Evolutionary conservation across 768 basidiomycete species (phyloP), one percentile per base, ranked within the genome.

Genomic region (Psilocybe cyanescens): DNA sequence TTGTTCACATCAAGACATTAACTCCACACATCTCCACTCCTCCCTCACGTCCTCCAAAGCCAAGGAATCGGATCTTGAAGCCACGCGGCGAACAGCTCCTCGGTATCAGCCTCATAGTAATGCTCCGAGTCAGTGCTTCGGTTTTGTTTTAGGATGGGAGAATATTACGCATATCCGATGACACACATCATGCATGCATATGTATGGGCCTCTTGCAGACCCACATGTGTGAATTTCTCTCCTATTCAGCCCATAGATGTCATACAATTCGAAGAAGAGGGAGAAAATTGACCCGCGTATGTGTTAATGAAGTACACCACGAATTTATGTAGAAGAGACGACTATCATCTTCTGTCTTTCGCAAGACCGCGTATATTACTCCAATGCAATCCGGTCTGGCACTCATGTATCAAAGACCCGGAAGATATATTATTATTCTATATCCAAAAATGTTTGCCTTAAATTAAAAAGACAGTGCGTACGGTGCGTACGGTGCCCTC

Each of bases 401-500:
- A 24, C 19, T 30, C 19, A 8, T 6, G n/a, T 24, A 5, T 39
- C 16, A 28, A 17, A n/a, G 28, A 29, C 41, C n/a, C 12, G 14
- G 37, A 33, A 51, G 31, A 19, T 29, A 46, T 45, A 46, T 29
- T 44, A 56, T 56, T 45, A 56, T 44, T 45, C 41, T 44, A 30
- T 56, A 56, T 16, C 55, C 55, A 56, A 56, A 56, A 31, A 29
- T 30, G 11, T 31, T 39, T 62, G 56, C 35, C 57, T 37, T 61
- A 55, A 47, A 58, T 65, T 55, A 65, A 30, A 48, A 30, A 31
- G 44, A 47, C 51, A 44, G 54, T 54, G 33, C 12, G 50, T 51
- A 39, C 12, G 45, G n/a, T 49, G 28, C 41, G 50, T 33, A n/a
- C 11, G 51, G 28, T 35, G 29, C 14, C 41, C 33, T 24, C 29